Percentiles rank a stretch among this genome's conserved stretches.
phyloP scores from a whole-genome alignment of 2,329 filamentous ascomycete species.

The Knufia petricola region DNA sequence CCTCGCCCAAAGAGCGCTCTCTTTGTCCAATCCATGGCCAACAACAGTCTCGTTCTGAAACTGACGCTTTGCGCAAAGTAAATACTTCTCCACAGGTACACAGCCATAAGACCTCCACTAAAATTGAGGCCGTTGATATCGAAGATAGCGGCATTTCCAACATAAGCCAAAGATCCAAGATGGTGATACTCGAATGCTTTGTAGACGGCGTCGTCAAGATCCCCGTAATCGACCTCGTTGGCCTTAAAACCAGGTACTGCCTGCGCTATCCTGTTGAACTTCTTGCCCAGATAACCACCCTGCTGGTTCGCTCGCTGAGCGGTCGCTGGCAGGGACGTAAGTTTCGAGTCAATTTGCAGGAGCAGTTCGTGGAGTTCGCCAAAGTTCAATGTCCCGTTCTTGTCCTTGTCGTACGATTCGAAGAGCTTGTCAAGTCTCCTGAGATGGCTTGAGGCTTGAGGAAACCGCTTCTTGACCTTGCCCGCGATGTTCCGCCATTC shows the following conservation, averaged over 20 bases:
- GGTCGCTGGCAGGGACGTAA: slow-evolving; percentile 88
- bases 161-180: slow-evolving; percentile 82
- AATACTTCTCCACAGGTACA: slow-evolving; percentile 91
- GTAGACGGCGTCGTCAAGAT: slow-evolving; percentile 85
- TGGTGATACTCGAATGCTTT: slow-evolving; percentile 92
- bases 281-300: slow-evolving; percentile 81
- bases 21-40: slow-evolving; percentile 99
- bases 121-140: slow-evolving; percentile 73
- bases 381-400: slow-evolving; percentile 87
- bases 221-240: slow-evolving; percentile 79
- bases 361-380: slow-evolving; percentile 82
- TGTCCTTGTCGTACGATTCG: slow-evolving; percentile 82
- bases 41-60: slow-evolving; percentile 71
- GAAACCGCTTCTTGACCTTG: slow-evolving; percentile 79
- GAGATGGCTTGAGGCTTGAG: slow-evolving; percentile 78
- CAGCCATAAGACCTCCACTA: slow-evolving; percentile 76
- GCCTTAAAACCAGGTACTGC: slow-evolving; percentile 62
- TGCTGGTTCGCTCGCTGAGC: slow-evolving; percentile 96
- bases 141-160: slow-evolving; percentile 93
- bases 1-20: slow-evolving; percentile 89
- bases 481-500: slow-evolving; percentile 82
- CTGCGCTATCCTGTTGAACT: slow-evolving; percentile 84
- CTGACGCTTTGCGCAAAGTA: slow-evolving; percentile 98
- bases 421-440: slow-evolving; percentile 87
- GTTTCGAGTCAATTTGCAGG: slow-evolving; percentile 83